phyloP scores from a whole-genome alignment of 192 early-diverging fungal species.

The Backusella tarrabulga region DNA sequence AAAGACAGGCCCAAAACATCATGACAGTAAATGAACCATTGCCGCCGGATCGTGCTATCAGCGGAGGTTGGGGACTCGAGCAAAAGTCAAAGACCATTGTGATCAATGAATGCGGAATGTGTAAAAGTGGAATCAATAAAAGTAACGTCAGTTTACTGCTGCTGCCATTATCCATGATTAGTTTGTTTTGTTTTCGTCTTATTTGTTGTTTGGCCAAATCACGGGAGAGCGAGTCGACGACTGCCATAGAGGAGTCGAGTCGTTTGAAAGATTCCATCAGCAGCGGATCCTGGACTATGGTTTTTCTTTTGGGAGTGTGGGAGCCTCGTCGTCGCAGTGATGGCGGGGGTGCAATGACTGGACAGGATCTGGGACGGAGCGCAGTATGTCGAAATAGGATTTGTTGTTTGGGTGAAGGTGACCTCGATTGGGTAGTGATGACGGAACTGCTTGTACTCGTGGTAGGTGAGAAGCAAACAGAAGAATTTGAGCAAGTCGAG shows the following conservation, averaged over 20 bases:
- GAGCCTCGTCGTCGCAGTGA: neutral
- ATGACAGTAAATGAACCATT: conserved; percentile 4
- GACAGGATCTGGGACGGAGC: neutral
- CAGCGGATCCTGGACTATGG: neutral
- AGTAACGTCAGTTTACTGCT: conserved; percentile 3
- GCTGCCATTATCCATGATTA: neutral
- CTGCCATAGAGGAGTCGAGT: conserved; percentile 26
- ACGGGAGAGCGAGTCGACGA: conserved; percentile 34
- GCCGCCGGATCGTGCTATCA: neutral
- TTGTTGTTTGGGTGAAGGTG: conserved; percentile 9
- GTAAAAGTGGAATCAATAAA: conserved; percentile 15
- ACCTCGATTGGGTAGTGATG: neutral
- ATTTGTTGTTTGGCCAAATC: conserved; percentile 18
- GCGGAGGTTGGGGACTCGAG: neutral
- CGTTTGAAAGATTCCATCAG: conserved; percentile 26
- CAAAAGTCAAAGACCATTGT: conserved; percentile 16
- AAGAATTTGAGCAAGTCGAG: neutral
- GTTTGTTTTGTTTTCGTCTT: neutral
- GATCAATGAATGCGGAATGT: conserved; percentile 17
- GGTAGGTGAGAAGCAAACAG: neutral
- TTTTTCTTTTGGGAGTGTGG: neutral
- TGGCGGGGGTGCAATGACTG: neutral
- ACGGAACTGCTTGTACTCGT: neutral
- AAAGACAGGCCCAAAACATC: conserved; percentile 14
- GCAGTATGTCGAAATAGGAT: neutral